A percentile compares a stretch with the other conserved stretches of the same genome.
Evolutionary conservation across 441 rosid genomes (phyloP).

Genomic region (Melastoma candidum): DNA sequence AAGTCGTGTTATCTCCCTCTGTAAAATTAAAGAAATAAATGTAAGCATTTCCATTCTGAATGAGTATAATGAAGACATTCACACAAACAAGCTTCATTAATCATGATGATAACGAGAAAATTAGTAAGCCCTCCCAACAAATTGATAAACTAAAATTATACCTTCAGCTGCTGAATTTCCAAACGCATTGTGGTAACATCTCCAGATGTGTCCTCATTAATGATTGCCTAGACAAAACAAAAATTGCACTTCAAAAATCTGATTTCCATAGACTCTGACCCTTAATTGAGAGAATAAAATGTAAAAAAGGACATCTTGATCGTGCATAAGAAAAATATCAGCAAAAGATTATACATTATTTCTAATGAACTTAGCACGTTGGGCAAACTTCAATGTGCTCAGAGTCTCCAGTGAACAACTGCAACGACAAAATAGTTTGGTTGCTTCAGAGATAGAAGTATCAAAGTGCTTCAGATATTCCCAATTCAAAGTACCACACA

Average conservation of each 20-base stretch:
- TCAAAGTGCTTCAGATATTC: too few relatives aligned
- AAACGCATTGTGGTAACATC: conserved; percentile 89
- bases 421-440: conserved; percentile 13
- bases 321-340: not conserved
- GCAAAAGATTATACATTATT: conserved; percentile 54
- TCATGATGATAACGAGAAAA: not conserved
- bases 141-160: conserved; percentile 14
- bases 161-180: conserved; percentile 98
- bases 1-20: conserved; percentile 85
- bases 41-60: conserved; percentile 1
- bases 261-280: conserved; percentile 1
- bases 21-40: conserved; percentile 12
- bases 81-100: too few relatives aligned
- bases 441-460: too few relatives aligned
- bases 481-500: too few relatives aligned
- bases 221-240: conserved; percentile 51
- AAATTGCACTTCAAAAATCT: conserved; percentile 1
- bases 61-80: too few relatives aligned
- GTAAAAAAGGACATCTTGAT: conserved; percentile 2
- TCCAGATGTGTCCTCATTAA: conserved; percentile 97
- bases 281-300: not conserved
- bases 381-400: conserved; percentile 98
- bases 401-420: conserved; percentile 93
- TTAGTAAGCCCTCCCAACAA: not conserved
- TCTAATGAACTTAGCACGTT: conserved; percentile 94